Conservation (phyloP, 768 basidiomycete genomes). For the Daedaleopsis sinensis region DNA sequence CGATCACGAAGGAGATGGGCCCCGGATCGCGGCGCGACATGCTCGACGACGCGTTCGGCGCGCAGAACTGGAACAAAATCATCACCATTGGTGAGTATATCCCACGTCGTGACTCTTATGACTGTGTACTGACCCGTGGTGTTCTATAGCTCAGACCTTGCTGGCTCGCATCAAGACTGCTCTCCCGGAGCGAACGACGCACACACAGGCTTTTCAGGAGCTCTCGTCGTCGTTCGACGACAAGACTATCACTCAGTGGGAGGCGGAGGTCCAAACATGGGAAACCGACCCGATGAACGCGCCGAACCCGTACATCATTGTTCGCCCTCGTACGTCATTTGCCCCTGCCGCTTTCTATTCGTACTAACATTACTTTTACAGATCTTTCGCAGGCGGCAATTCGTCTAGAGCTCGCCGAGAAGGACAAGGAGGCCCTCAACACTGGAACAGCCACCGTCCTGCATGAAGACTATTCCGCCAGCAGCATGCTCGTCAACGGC, state of each 20-base stretch:
- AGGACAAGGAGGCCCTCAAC: not conserved
- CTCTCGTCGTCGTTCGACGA: not conserved
- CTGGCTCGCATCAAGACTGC: conserved; percentile 1
- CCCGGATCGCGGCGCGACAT: conserved; percentile 35
- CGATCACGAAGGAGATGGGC: conserved; percentile 41
- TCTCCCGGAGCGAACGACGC: not conserved
- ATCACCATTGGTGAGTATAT: conserved; percentile 26
- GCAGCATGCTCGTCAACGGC: not conserved
- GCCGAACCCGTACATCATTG: not conserved
- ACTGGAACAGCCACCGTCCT: not conserved
- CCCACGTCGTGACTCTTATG: not conserved
- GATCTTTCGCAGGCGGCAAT: not conserved
- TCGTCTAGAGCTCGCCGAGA: not conserved
- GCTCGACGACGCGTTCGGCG: conserved; percentile 40
- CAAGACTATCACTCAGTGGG: not conserved
- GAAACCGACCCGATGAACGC: not conserved
- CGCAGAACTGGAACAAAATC: conserved; percentile 41
- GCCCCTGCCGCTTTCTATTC: not conserved
- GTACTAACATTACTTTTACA: not conserved
- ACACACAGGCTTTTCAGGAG: not conserved
- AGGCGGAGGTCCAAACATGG: not conserved
- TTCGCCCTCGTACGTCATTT: not conserved
- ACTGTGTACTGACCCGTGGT: too few relatives aligned
- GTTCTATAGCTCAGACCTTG: not conserved
- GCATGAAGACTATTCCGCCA: not conserved